Base-by-base conservation (phyloP, 2,329 filamentous ascomycete species). In the Venturia carpophila region DNA sequence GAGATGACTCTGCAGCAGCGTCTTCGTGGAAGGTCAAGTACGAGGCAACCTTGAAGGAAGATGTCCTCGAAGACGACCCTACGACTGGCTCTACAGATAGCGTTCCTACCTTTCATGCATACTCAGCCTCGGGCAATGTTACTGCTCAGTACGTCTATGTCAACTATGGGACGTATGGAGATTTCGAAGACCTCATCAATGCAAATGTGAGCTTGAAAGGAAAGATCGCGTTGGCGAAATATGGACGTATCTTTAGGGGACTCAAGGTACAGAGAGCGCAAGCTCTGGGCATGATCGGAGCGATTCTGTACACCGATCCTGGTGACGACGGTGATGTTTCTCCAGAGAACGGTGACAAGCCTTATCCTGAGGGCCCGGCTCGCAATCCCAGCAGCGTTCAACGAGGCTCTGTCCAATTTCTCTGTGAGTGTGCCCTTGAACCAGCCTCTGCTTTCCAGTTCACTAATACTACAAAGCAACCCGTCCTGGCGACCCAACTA, bases 221-320 rank as follows among this genome's bases (percentile, higher is more conserved):
- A 60, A 96, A 96, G 76, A 93, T 97, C 69, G 92, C 90, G 1
- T 79, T 97, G 67, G 88, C 84, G 55, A 92, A 89, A 72, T 97
- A 97, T 73, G 93, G 93, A 19, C 82, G 84, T 58, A 87, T 93
- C 67, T 96, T 97, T 79, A 84, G 93, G 64, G 93, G 92, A 0
- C 81, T 97, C 68, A 97, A 97, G 76, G 86, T 97, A 65, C 96
- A 96, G 80, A 85, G 92, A 62, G 93, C 93, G 1, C 89, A 96
- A 75, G 91, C 97, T 70, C 80, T 96, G 21, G 93, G 92, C 43
- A 93, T 94, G 84, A 79, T 94, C 56, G 93, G 92, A n/a, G 82
- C 85, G 15, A 79, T 97, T 61, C 84, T 97, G 60, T 97, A 93
- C 77, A 88, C 83, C 56, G 93, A 97, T 73, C 93, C 93, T 1